Evolutionary conservation across 331 rosid genomes (phyloP).

Genomic region (Malus hybrid): DNA sequence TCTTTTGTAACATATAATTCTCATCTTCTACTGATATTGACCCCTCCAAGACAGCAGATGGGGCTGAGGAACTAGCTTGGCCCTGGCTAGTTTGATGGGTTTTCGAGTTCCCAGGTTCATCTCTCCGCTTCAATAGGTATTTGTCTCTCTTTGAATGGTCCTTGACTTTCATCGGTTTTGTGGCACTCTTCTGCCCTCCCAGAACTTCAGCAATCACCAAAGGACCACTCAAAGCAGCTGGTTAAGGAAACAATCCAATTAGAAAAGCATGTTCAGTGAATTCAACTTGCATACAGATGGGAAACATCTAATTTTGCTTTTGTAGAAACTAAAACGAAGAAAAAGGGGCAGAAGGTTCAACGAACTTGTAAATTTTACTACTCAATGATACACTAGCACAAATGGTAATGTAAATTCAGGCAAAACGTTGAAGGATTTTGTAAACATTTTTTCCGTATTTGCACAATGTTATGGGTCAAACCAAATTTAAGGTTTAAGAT

Average conservation of each 20-base stretch:
- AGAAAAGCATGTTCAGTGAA: slow-evolving; percentile 3
- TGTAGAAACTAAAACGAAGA: background rate
- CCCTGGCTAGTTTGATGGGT: slow-evolving; percentile 9
- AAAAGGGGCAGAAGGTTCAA: background rate
- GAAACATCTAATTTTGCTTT: background rate
- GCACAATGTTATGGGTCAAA: background rate
- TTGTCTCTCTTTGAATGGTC: slow-evolving; percentile 71
- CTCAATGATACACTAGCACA: background rate
- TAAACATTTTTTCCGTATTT: background rate
- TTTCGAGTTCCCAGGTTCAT: slow-evolving; percentile 38
- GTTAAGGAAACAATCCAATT: slow-evolving; percentile 26
- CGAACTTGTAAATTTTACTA: background rate
- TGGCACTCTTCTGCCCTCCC: slow-evolving; percentile 50
- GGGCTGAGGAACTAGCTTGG: slow-evolving; percentile 33
- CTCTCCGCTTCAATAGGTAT: slow-evolving; percentile 86
- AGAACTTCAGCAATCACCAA: slow-evolving; percentile 79
- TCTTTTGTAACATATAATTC: slow-evolving; percentile 52
- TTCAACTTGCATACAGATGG: background rate
- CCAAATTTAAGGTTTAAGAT: background rate
- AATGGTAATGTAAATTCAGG: background rate
- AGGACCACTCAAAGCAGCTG: slow-evolving; percentile 99
- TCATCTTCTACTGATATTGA: slow-evolving; percentile 37
- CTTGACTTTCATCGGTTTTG: slow-evolving; percentile 62
- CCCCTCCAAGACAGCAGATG: slow-evolving; percentile 39
- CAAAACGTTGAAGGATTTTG: background rate